phyloP scores from a whole-genome alignment of 1,284 basidiomycete species.

The Heterobasidion parviporum region DNA sequence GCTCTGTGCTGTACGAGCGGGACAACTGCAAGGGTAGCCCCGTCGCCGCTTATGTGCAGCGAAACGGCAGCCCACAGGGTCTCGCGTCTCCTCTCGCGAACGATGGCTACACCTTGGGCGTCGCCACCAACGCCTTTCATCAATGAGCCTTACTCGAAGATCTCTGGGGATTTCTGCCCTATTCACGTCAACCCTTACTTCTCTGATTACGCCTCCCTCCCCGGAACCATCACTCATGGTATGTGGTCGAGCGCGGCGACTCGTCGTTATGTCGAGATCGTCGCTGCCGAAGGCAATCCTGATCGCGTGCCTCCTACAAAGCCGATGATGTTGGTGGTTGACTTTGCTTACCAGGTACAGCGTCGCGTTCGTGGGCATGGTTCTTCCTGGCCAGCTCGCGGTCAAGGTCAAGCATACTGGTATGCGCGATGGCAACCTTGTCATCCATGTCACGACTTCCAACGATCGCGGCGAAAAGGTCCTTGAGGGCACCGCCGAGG shows the following conservation, averaged over 20 bases:
- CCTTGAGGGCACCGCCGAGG: conserved; percentile 86
- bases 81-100: conserved; percentile 73
- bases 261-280: conserved; percentile 86
- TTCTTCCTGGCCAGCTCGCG: conserved; percentile 82
- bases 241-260: conserved; percentile 97
- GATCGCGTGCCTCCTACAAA: conserved; percentile 64
- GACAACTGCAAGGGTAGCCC: conserved; percentile 91
- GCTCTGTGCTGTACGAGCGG: conserved; percentile 78
- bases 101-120: conserved; percentile 79
- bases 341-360: conserved; percentile 54
- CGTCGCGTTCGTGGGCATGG: conserved; percentile 94
- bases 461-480: conserved; percentile 89
- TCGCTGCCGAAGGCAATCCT: conserved; percentile 89
- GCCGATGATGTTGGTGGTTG: conserved; percentile 6
- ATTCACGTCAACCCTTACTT: conserved; percentile 99
- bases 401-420: conserved; percentile 88
- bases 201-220: conserved; percentile 87
- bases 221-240: conserved; percentile 96
- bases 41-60: conserved; percentile 87
- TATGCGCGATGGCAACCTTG: conserved; percentile 90
- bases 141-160: conserved; percentile 92
- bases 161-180: conserved; percentile 95
- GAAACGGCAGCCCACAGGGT: conserved; percentile 78
- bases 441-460: conserved; percentile 84
- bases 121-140: conserved; percentile 62